These are phyloP conservation scores for Cyclotella atomus DNA, from an alignment of 108 stramenopile species.

Conservation along the genomic window DNA sequence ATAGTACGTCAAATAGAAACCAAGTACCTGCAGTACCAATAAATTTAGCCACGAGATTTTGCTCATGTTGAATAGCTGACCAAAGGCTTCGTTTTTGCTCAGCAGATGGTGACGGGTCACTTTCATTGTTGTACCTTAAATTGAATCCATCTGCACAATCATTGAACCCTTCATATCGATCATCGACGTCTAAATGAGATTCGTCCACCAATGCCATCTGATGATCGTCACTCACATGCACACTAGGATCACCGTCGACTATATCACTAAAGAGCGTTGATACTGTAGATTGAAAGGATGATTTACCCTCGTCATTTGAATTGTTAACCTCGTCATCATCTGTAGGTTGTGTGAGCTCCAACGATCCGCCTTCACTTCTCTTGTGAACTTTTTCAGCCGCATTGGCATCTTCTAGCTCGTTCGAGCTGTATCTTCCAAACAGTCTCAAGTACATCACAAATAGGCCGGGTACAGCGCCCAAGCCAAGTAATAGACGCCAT, in stretches of 20 bases:
- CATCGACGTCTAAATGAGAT: constrained; percentile 25
- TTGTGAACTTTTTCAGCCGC: background rate
- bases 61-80: constrained; percentile 56
- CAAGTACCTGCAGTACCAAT: constrained; percentile 70
- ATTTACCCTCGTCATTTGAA: background rate
- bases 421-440: background rate
- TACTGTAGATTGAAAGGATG: background rate
- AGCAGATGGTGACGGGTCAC: background rate
- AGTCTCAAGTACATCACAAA: constrained; percentile 40
- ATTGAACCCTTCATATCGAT: background rate
- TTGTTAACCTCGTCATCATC: background rate
- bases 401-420: no score
- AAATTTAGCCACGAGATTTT: constrained; percentile 46
- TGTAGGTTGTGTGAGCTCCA: constrained; percentile 6
- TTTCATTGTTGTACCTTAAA: no score
- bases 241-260: background rate
- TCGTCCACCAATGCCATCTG: constrained; percentile 38
- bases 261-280: constrained; percentile 23
- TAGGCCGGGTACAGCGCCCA: constrained; percentile 51
- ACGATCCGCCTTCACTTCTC: constrained; percentile 10
- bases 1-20: constrained; percentile 73
- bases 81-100: constrained; percentile 24
- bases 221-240: constrained; percentile 12
- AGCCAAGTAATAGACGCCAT: background rate
- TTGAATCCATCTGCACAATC: constrained; percentile 2